Evolutionary conservation across 352 stramenopile species (phyloP), one percentile per base, ranked within the genome.

Genomic region (Halophytophthora batemanensis): DNA sequence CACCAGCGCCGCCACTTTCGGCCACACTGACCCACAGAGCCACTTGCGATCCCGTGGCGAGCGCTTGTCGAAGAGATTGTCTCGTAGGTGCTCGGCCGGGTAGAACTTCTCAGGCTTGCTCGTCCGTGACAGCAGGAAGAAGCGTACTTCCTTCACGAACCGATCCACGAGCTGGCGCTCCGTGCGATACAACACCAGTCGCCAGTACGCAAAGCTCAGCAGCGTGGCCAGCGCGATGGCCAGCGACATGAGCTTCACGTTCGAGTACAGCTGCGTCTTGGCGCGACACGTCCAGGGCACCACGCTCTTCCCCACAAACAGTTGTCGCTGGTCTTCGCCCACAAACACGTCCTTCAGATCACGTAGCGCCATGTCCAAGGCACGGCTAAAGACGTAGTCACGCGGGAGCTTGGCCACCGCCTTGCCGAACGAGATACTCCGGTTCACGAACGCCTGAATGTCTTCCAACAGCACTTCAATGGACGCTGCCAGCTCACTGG

Each of bases 81-180:
- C 78, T 21, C 78, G 71, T 17, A 90, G 33, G 45, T 83, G 71
- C 34, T 80, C 72, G 3, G 69, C 71, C 2, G 75, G 71, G 34
- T 86, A 90, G 22, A 64, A 74, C 4, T 61, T 64, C 43, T 86
- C 59, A 0, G 66, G 31, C 3, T 51, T 53, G 5, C 64, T 57
- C 12, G 69, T 72, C 28, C 75, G 71, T 38, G 69, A 60, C 12
- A 90, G 47, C 31, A 90, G 53, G 40, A 74, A 76, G 25, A 76
- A 87, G 18, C 78, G 78, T 39, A 84, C 78, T 56, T 90, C 78
- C 47, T 85, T 87, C 21, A 86, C 69, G 19, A 87, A 73, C 0
- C 78, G 73, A 50, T 87, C 76, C 6, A 83, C 57, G 5, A 90
- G 50, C 42, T 70, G 56, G 6, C 66, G 66, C 54, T 85, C 66